Evolutionary conservation across 2,329 filamentous ascomycete genomes (phyloP), one percentile per base, ranked within the genome.

Genomic region (Penicillium nordicum): DNA sequence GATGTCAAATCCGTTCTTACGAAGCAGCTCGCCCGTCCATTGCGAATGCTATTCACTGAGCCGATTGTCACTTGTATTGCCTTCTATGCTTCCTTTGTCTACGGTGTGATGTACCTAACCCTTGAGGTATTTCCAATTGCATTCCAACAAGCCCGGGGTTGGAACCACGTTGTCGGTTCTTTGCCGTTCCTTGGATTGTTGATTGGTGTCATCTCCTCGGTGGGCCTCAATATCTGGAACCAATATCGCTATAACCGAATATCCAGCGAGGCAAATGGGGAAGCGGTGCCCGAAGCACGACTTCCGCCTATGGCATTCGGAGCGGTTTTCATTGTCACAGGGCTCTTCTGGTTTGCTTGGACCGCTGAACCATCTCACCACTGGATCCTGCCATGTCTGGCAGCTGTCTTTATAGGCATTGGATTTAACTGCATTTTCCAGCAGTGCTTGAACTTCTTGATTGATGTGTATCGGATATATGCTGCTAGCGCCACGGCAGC

Each of bases 51-150:
- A 4, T 57, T 72, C 16, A 79, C 75, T 1, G 78, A 81, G 57
- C 78, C 79, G 0, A 80, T 81, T 64, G 74, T 81, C 11, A 71
- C 75, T 1, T 73, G 71, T 37, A 76, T 80, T 30, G 73, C 77
- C 2, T 62, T 78, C 14, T 79, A 79, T 52, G 74, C 75, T 6
- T 73, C 76, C 0, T 79, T 80, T 57, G 73, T 79, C 25, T 82
- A 80, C 55, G 72, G 71, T 4, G 64, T 81, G 4, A 69, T 81
- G 18, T 81, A 80, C 61, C 69, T 80, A 44, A 75, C 73, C 0
- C 70, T 82, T 0, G 75, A 79, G 50, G 72, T 78, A 1, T 80
- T 79, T 47, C 79, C 78, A 0, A 78, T 81, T 49, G 76, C 78
- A 12, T 82, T 78, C 52, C 51, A 67, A 30, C 71, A 79, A 38